phyloP scores from a whole-genome alignment of 371 early-diverging fungal species.

The Chytridium lagenaria region DNA sequence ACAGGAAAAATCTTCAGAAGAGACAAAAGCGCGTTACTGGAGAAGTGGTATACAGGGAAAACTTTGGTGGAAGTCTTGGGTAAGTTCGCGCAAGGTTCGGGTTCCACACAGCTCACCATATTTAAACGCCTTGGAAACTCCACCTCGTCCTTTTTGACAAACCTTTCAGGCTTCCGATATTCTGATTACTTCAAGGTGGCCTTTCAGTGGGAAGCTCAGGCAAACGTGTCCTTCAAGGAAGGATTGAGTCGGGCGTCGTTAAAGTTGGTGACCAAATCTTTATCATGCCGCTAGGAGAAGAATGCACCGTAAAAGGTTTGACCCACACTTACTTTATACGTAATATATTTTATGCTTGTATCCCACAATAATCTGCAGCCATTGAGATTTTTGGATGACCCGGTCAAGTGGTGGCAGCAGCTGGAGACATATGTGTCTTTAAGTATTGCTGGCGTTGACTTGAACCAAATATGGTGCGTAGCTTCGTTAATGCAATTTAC shows the following conservation, averaged over 20 bases:
- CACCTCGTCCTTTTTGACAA: conserved; percentile 75
- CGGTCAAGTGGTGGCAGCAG: conserved; percentile 86
- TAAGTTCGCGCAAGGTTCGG: too few relatives aligned
- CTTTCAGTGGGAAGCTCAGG: conserved; percentile 53
- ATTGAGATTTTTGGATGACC: conserved; percentile 75
- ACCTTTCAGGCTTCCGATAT: conserved; percentile 81
- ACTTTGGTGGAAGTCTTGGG: conserved; percentile 70
- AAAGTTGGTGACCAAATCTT: conserved; percentile 85
- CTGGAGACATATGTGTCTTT: conserved; percentile 89
- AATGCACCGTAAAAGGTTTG: conserved; percentile 80
- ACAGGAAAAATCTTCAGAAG: conserved; percentile 81
- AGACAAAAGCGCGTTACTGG: conserved; percentile 43
- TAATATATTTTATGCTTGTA: background rate
- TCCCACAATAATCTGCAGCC: conserved; percentile 44
- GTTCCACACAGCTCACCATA: too few relatives aligned
- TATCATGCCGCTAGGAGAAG: conserved; percentile 81
- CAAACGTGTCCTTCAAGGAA: conserved; percentile 81
- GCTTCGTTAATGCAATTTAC: conserved; percentile 11
- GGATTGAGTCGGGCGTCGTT: conserved; percentile 83
- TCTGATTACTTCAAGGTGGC: conserved; percentile 85
- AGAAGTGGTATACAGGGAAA: conserved; percentile 74
- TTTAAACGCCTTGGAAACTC: conserved; percentile 79
- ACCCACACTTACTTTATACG: background rate
- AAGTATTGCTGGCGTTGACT: conserved; percentile 79
- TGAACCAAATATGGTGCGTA: conserved; percentile 73